phyloP scores from a whole-genome alignment of 306 rosid species.

The Betula pendula region DNA sequence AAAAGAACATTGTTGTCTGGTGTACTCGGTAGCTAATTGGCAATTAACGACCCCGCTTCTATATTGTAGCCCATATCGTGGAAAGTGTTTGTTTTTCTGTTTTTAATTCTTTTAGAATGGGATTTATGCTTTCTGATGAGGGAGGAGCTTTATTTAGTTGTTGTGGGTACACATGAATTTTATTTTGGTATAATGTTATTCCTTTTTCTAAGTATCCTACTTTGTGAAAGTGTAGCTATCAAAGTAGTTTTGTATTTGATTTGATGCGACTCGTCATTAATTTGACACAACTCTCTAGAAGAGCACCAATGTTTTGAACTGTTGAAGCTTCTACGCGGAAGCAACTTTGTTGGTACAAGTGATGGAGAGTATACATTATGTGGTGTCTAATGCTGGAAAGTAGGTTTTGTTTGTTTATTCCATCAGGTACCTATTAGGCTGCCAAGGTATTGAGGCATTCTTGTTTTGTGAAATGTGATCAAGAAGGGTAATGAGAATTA shows the following conservation, averaged over 20 bases:
- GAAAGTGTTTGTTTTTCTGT: background rate
- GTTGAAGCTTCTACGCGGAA: background rate
- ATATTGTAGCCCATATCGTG: background rate
- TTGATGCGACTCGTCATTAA: background rate
- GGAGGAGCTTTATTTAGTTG: background rate
- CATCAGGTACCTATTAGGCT: background rate
- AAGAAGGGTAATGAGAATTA: background rate
- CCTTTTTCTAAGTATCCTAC: background rate
- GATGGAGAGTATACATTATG: background rate
- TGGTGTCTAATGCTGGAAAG: background rate
- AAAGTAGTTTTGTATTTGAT: background rate
- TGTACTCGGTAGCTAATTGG: background rate
- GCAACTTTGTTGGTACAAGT: background rate
- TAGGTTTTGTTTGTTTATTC: background rate
- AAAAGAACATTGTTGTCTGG: background rate
- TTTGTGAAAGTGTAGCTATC: background rate
- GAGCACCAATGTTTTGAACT: background rate
- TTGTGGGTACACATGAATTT: background rate
- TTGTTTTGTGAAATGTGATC: background rate
- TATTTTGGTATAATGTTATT: background rate
- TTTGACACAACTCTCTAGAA: background rate
- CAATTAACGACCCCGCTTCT: background rate
- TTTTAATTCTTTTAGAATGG: background rate
- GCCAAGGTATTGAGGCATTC: background rate
- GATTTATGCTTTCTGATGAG: background rate